Evolutionary conservation across 345 rosid species (phyloP), one percentile per base, ranked within the genome.

Genomic region (Eucalyptus shirleyi): DNA sequence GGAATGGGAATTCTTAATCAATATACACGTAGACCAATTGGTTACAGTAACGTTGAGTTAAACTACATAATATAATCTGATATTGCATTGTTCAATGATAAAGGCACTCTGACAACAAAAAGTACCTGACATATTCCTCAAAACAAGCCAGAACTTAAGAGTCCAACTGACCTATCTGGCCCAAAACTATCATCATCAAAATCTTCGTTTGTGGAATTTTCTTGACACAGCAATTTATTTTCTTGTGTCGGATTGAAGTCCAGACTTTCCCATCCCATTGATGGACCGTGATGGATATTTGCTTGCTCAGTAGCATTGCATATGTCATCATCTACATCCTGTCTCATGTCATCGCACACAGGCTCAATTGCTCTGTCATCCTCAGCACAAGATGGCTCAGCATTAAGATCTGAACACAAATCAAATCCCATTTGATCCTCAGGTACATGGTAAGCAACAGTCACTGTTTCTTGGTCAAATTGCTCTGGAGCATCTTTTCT

Each of bases 401-500:
- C 92, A 89, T 96, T 96, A 86, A 93, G 94, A 88, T 95, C 98
- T 72, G 96, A 93, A 87, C 95, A 96, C 94, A 93, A 89, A 87
- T 97, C 98, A 90, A 91, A 89, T 77, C 95, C 97, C 28, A 96
- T 91, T 88, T 92, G 98, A 87, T 96, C 98, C 56, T 89, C 94
- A 87, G 92, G 88, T 89, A 92, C 96, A 86, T 85, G 92, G 88
- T 91, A 93, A 89, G 97, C 97, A 87, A 95, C 94, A n/a, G 98
- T 94, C 44, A 95, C 95, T 50, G 94, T 91, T 90, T 92, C 98
- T 89, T 95, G 98, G 24, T 97, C 99, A 42, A 96, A 90, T 92
- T 94, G 99, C 90, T 98, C 99, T 4, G 96, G 92, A 77, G 96
- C 90, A 89, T 98, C 99, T 89, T 98, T 98, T 91, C 95, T 98